Conservation (phyloP, 345 rosid genomes). For the Eucalyptus sideroxylon region DNA sequence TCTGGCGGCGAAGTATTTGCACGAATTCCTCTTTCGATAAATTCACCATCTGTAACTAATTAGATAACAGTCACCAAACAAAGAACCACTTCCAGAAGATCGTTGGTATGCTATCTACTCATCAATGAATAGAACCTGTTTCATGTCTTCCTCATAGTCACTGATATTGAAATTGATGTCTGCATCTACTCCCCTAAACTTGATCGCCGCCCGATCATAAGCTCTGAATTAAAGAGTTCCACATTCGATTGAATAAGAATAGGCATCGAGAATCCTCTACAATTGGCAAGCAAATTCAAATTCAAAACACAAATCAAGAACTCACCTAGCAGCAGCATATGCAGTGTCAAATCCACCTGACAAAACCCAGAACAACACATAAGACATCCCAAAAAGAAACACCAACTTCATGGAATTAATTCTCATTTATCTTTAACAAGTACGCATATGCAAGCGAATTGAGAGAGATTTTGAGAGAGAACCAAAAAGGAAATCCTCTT, state of each 20-base stretch:
- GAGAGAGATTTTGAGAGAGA: background rate
- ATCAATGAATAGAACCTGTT: slow-evolving; percentile 22
- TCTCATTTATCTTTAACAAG: background rate
- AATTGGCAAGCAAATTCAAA: background rate
- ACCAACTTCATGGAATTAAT: background rate
- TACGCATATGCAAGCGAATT: background rate
- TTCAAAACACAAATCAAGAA: background rate
- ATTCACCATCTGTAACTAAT: slow-evolving; percentile 24
- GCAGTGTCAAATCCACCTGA: slow-evolving; percentile 98
- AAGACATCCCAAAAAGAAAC: background rate
- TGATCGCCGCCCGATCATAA: slow-evolving; percentile 70
- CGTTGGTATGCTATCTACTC: background rate
- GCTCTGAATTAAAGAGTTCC: slow-evolving; percentile 17
- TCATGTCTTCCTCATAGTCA: slow-evolving; percentile 49
- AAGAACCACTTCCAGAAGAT: background rate
- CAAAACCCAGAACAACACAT: background rate
- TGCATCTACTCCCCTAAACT: slow-evolving; percentile 64
- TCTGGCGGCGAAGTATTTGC: slow-evolving; percentile 48
- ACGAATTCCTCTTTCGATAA: slow-evolving; percentile 54
- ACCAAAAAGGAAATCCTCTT: background rate
- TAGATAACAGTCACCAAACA: background rate
- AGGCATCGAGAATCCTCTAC: background rate
- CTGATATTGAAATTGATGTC: slow-evolving; percentile 42
- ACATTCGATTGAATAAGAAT: background rate
- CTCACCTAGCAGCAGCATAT: slow-evolving; percentile 85